Percentiles rank a stretch among this genome's conserved stretches.
These are phyloP conservation scores for Omphalotus guepiniiformis DNA, from an alignment of 768 basidiomycete genomes.

Conservation along the genomic window DNA sequence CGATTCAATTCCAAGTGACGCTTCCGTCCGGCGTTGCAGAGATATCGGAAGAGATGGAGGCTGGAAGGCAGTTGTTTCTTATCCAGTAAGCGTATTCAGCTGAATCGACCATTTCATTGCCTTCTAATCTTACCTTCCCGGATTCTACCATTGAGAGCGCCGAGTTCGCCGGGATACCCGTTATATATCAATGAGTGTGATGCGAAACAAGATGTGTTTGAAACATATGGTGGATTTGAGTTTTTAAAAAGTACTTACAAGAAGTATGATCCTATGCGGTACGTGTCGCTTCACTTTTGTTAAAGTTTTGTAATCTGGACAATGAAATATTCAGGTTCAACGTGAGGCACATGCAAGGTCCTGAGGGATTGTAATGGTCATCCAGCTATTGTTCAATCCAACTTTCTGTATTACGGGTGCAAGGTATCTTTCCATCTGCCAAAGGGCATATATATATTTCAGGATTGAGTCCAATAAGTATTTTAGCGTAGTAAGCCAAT, in stretches of 20 bases:
- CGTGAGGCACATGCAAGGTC: constrained; percentile 28
- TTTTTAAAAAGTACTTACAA: constrained; percentile 10
- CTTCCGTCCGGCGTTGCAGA: constrained; percentile 13
- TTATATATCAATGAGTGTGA: constrained; percentile 13
- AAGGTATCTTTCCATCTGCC: no score
- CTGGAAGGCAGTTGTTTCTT: constrained; percentile 23
- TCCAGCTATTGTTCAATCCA: background rate
- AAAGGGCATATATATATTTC: no score
- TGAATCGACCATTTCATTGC: background rate
- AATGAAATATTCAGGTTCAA: no score
- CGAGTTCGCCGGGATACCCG: constrained; percentile 5
- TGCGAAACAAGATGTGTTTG: constrained; percentile 11
- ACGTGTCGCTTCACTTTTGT: background rate
- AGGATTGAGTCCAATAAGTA: no score
- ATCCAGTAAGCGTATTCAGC: constrained; percentile 22
- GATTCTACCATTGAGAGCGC: background rate
- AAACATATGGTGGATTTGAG: constrained; percentile 11
- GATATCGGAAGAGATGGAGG: constrained; percentile 20
- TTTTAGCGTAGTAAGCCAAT: no score
- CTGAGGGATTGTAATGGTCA: constrained; percentile 21
- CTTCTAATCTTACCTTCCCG: background rate
- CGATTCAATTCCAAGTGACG: constrained; percentile 29
- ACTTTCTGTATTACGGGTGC: no score
- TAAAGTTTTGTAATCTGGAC: no score
- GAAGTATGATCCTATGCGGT: constrained; percentile 16